A percentile compares a stretch with the other conserved stretches of the same genome.
phyloP scores from a whole-genome alignment of 139 green algal genomes.

The Pedinophyceae sp. region DNA sequence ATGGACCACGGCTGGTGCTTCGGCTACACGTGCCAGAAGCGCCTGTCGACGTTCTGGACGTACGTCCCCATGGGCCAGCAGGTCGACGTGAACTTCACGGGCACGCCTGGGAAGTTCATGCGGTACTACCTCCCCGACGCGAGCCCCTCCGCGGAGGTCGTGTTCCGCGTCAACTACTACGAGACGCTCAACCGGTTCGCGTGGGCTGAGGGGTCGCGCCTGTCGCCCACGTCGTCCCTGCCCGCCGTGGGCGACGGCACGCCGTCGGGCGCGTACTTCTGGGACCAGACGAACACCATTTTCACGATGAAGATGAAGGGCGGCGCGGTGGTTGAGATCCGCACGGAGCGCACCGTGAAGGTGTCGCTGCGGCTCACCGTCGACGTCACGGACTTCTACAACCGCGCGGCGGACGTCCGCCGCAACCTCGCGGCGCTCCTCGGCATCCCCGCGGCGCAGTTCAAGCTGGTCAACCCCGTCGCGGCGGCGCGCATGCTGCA shows the following conservation, averaged over 20 bases:
- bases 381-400: slow-evolving; percentile 8
- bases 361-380: slow-evolving; percentile 4
- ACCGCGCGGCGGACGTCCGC: not conserved
- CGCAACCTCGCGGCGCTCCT: not conserved
- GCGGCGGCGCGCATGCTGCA: not conserved
- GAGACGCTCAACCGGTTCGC: slow-evolving; percentile 3
- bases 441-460: not conserved
- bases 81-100: slow-evolving; percentile 8
- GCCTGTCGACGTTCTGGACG: slow-evolving; percentile 13
- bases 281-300: slow-evolving; percentile 3
- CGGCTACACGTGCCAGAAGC: slow-evolving; percentile 16
- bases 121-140: slow-evolving; percentile 5
- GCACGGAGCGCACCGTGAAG: slow-evolving; percentile 6
- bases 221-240: not conserved
- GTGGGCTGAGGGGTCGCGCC: slow-evolving; percentile 3
- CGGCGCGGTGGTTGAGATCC: slow-evolving; percentile 2
- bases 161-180: slow-evolving; percentile 13
- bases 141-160: not conserved
- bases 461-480: not conserved
- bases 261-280: slow-evolving; percentile 8
- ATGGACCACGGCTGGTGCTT: slow-evolving; percentile 53
- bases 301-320: slow-evolving; percentile 4
- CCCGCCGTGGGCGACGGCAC: slow-evolving; percentile 2
- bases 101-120: slow-evolving; percentile 5
- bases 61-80: not conserved